Evolutionary conservation across 1,284 basidiomycete genomes (phyloP).

Genomic region (Ceratobasidium sp.): DNA sequence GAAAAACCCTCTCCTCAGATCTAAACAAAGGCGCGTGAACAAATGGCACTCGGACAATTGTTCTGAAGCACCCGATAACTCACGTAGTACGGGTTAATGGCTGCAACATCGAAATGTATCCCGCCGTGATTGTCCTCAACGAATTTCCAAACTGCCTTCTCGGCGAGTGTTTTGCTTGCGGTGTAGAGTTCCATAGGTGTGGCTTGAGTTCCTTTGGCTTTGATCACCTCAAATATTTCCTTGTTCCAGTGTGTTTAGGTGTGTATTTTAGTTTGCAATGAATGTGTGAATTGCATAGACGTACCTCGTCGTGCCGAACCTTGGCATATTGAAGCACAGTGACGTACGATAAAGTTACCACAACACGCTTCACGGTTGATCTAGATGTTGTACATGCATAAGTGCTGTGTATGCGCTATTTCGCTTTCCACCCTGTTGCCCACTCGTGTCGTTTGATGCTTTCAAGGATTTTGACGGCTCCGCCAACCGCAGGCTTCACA

Average conservation of each 20-base stretch:
- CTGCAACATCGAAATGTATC: constrained; percentile 43
- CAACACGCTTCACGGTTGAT: constrained; percentile 28
- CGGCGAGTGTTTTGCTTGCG: constrained; percentile 31
- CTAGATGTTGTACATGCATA: background rate
- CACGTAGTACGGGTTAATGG: constrained; percentile 43
- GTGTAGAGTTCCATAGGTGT: background rate
- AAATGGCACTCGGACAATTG: too few species aligned
- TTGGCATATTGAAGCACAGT: background rate
- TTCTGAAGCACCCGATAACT: too few species aligned
- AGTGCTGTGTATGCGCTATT: background rate
- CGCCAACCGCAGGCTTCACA: background rate
- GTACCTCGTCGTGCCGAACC: constrained; percentile 11
- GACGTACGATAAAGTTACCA: constrained; percentile 25
- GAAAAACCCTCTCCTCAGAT: background rate
- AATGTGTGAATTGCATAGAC: background rate
- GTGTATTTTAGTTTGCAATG: background rate
- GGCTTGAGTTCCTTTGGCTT: constrained; percentile 20
- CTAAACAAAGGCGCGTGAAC: too few species aligned
- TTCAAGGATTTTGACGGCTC: background rate
- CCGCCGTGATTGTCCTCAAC: constrained; percentile 41
- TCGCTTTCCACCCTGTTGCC: background rate
- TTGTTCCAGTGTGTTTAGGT: constrained; percentile 34
- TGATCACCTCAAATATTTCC: constrained; percentile 15
- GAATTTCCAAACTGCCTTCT: constrained; percentile 45
- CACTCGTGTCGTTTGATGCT: constrained; percentile 19